Evolutionary conservation across 2,329 filamentous ascomycete species (phyloP).

Genomic region (Fusarium sulawesiense): DNA sequence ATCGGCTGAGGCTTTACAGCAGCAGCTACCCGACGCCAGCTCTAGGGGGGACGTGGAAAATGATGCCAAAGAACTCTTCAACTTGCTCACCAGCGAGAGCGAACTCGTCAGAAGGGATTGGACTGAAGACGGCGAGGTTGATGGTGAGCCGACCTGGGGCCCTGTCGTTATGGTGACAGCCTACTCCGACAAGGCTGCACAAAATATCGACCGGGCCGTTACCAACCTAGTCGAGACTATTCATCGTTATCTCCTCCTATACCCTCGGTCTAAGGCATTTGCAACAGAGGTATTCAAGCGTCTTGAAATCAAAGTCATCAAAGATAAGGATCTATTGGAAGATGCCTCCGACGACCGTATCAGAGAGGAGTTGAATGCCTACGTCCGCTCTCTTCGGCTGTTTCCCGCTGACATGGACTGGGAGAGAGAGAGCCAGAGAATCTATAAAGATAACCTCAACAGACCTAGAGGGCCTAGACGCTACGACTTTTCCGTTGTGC

Average conservation of each 20-base stretch:
- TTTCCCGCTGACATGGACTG: background rate
- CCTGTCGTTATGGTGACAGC: conserved; percentile 14
- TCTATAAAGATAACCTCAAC: background rate
- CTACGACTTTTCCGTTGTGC: conserved; percentile 3
- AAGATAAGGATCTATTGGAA: conserved; percentile 6
- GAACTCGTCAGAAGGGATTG: background rate
- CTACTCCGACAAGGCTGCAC: conserved; percentile 11
- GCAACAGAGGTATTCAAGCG: conserved; percentile 2
- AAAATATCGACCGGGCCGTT: conserved; percentile 8
- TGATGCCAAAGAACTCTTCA: conserved; percentile 1
- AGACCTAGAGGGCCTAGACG: conserved; percentile 4
- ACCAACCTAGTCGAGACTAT: conserved; percentile 6
- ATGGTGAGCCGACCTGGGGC: conserved; percentile 23
- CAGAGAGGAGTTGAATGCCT: conserved; percentile 31
- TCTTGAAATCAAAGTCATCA: conserved; percentile 15
- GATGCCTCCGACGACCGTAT: conserved; percentile 24
- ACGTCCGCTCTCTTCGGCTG: conserved; percentile 2
- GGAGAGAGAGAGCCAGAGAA: background rate
- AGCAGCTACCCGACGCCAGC: background rate
- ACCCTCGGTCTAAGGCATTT: background rate
- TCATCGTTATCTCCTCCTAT: conserved; percentile 4
- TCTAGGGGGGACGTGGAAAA: background rate
- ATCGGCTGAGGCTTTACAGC: conserved; percentile 3
- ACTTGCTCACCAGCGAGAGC: background rate
- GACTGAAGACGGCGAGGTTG: background rate